Evolutionary conservation across 2,329 filamentous ascomycete genomes (phyloP), one percentile per base, ranked within the genome.

Genomic region (Incumbomyces lentus): DNA sequence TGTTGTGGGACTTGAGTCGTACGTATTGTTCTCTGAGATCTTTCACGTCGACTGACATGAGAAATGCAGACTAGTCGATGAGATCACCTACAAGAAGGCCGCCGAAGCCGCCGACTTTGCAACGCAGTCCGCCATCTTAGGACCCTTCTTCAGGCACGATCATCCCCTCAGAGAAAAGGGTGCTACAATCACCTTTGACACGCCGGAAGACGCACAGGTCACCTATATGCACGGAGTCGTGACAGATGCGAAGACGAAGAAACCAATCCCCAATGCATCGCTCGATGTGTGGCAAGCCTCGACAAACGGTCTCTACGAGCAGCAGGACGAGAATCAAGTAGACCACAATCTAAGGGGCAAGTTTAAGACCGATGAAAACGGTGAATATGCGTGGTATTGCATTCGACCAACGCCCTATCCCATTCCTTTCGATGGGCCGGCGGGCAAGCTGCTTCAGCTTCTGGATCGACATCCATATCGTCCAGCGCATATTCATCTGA

Each of bases 231-330:
- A 85, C 54, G 83, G 85, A 41, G 68, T 59, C 2, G 73, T 82
- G 1, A 60, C 74, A 18, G 69, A 76, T 60, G 76, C 75, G 41
- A 62, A 59, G 29, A 85, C 81, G 0, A 78, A 79, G 44, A 67
- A 77, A 62, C 81, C 82, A 0, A 69, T 90, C 37, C 70, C 74
- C 14, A 72, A 72, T 49, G 83, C 83, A 1, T 71, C 77, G 17
- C 72, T 92, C 31, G 85, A 90, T 59, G 74, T 89, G 44, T 92
- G 86, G 85, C 81, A 89, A 59, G 83, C 84, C 0, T 83, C 78
- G 0, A 83, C 85, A 29, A 89, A 90, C 58, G 75, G 75, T 11
- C 48, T 73, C 41, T 82, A 82, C 53, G 83, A 87, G 66, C 82
- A 87, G 64, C 84, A 88, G 64, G 84, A 88, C 53, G 68, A 74